Base-by-base conservation (phyloP, 2,329 filamentous ascomycete species). In the Colletotrichum tanaceti region DNA sequence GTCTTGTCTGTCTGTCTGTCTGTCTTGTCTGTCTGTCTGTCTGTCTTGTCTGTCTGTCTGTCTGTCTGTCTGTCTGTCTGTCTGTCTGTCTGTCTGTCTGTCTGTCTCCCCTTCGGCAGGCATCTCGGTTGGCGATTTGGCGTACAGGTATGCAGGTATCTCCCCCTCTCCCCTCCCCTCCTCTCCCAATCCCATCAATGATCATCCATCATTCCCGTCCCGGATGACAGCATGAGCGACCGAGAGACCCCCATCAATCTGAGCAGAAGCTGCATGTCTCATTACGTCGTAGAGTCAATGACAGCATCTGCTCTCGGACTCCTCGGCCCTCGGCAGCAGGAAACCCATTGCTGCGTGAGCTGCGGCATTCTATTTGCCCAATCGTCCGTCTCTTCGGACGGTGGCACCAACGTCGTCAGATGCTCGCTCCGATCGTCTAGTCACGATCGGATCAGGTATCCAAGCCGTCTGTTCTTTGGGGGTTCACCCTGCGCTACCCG, bases 351-450 rank as follows among this genome's bases (percentile, higher is more conserved):
- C 58, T 66, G 58, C 38, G 58, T 63, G 63, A 66, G 24, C 50
- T 44, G 41, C 28, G 63, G 41, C 63, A 62, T 50, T 55, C 50
- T 39, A 66, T 66, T 55, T 47, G 63, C 50, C 55, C 58, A 66
- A 62, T 50, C 41, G 63, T 50, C 55, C 58, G 20, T 62, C 50
- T 47, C 20, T 52, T 28, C 20, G n/a, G 20, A 22, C 13, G 13
- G 10, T 9, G 43, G 52, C 35, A 52, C 57, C 52, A 65, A 32
- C n/a, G n/a, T n/a, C 14, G 18, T 13, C 16, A 18, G 53, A 43
- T 5, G 16, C 24, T 16, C 20, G 18, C 13, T 58, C n/a, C 9
- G 32, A 13, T 14, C 13, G 20, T 39, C 59, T 43, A 43, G 65
- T 35, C 53, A 38, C 65, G 53, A 64, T 63, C 63, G 39, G n/a